Evolutionary conservation across 2,329 filamentous ascomycete genomes (phyloP), one percentile per base, ranked within the genome.

Genomic region (Aspergillaceae sp.): DNA sequence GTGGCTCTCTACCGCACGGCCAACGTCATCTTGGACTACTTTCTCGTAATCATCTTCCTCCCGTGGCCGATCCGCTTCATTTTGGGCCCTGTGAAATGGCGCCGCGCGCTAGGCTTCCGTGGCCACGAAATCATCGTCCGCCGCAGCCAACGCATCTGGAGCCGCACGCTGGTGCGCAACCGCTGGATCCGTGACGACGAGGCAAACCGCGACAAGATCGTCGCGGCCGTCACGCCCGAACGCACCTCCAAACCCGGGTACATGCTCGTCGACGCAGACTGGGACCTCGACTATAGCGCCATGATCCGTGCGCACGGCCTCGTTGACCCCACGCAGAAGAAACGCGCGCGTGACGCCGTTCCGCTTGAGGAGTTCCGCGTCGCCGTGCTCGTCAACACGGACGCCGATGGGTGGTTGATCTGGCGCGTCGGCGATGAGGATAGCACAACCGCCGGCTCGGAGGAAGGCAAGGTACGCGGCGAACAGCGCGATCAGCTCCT

Each of bases 181-280:
- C 56, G 56, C 30, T 68, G 65, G 65, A 65, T 68, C 29, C 59
- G 61, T 5, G 75, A 82, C 45, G 71, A 82, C 42, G 69, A 80
- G 48, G 68, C 69, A 49, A 76, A 74, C 32, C 76, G 77, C 50
- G 68, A 69, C n/a, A 66, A 65, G 55, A 75, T 94, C 40, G 66
- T 82, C 51, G 76, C 79, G 2, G 90, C 87, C 2, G 84, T 90
- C 3, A 76, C 83, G 10, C 77, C 81, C 26, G 69, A 79, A 57
- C 74, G 82, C 44, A 72, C 91, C 57, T 73, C 77, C 55, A 95
- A 94, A 76, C 95, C 89, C 29, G 89, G 88, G 19, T 94, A 94
- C 62, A 69, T 94, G 52, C 82, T 92, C 55, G 86, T 94, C 74
- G 86, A 90, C 62, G 79, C 77, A 51, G 78, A 88, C 51, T 97